Percentiles rank a stretch among this genome's conserved stretches.
These are phyloP conservation scores for Fraxinus floribunda DNA, from an alignment of 305 asterid species.

Conservation along the genomic window DNA sequence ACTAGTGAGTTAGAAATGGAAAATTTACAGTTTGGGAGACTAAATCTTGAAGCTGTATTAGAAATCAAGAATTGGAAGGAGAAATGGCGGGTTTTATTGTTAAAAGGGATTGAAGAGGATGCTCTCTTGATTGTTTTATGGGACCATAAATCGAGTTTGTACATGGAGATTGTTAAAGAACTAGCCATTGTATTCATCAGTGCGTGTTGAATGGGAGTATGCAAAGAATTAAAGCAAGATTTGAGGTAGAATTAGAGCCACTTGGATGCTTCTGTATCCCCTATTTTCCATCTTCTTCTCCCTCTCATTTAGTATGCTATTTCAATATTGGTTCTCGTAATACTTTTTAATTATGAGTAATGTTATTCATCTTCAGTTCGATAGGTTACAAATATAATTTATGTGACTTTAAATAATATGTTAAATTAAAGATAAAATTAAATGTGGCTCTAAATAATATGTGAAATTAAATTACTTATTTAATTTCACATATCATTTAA, in stretches of 20 bases:
- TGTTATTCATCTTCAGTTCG: no score
- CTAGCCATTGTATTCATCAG: constrained; percentile 38
- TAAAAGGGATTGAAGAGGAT: constrained; percentile 23
- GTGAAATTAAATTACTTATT: no score
- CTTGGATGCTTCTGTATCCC: constrained; percentile 5
- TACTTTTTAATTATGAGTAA: no score
- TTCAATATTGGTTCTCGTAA: not conserved
- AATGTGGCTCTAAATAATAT: no score
- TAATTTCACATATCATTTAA: no score
- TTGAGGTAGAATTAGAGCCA: constrained; percentile 29
- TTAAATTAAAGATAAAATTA: no score
- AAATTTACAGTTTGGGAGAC: constrained; percentile 17
- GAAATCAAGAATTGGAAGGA: constrained; percentile 24
- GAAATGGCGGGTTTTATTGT: constrained; percentile 18
- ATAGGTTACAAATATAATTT: no score
- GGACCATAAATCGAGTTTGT: constrained; percentile 35
- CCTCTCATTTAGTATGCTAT: not conserved
- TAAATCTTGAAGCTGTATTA: constrained; percentile 22
- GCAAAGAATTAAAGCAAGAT: not conserved
- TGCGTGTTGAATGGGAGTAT: not conserved
- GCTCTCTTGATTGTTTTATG: constrained; percentile 13
- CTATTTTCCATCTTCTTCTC: not conserved
- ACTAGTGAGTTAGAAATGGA: constrained; percentile 37
- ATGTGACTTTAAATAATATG: no score
- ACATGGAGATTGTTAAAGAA: constrained; percentile 29